A percentile compares a stretch with the other conserved stretches of the same genome.
Conservation (phyloP, 352 stramenopile species). For the Globisporangium megalacanthum region DNA sequence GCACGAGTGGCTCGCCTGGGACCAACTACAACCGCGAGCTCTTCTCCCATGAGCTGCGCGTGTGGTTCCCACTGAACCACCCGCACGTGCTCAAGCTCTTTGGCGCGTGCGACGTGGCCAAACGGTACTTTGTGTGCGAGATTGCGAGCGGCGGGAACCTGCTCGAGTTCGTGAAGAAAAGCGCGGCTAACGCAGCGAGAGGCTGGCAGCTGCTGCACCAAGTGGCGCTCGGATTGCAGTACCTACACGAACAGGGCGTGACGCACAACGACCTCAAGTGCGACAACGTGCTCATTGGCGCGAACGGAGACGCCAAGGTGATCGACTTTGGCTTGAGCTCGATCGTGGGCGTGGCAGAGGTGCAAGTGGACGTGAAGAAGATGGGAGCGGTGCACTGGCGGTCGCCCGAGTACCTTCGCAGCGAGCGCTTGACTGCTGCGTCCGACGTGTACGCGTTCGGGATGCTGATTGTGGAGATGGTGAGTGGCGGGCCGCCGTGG, state of each 20-base stretch:
- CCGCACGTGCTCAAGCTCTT: too few species aligned
- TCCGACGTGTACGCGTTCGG: slow-evolving; percentile 1
- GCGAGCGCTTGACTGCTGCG: background rate
- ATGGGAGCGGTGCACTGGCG: background rate
- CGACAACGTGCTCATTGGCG: slow-evolving; percentile 6
- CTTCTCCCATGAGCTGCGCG: too few species aligned
- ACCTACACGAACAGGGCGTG: background rate
- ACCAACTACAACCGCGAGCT: too few species aligned
- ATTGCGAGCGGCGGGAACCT: too few species aligned
- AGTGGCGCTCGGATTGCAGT: background rate
- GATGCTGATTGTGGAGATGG: slow-evolving; percentile 7
- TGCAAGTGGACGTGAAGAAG: background rate
- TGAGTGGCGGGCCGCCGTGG: slow-evolving; percentile 13
- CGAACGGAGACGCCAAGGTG: background rate
- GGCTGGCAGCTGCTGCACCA: background rate
- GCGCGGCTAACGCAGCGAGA: too few species aligned
- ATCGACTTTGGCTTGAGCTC: slow-evolving; percentile 2
- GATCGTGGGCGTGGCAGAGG: background rate
- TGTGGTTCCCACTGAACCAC: too few species aligned
- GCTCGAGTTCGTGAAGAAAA: too few species aligned
- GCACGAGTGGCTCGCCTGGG: too few species aligned
- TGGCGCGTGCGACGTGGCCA: too few species aligned
- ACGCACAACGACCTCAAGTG: slow-evolving; percentile 8
- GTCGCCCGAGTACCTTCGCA: too few species aligned
- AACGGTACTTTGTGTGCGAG: too few species aligned